Conservation (phyloP, 2,329 filamentous ascomycete species). For the Cladosporium sp. region DNA sequence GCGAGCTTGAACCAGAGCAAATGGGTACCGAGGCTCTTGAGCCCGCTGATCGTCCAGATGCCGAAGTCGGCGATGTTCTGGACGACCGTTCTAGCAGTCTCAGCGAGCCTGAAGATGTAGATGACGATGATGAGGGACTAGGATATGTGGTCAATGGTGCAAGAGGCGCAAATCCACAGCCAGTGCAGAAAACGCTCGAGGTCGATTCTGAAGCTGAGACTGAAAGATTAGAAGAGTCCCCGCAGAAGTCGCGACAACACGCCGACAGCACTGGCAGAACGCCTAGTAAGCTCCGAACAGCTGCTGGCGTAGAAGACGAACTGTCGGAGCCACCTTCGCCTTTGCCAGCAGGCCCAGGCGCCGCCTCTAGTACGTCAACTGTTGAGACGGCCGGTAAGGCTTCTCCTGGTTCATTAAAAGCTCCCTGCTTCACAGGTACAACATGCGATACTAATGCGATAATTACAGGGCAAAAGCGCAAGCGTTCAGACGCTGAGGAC, state of each 20-base stretch:
- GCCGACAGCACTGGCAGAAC: conserved; percentile 57
- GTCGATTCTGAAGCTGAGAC: conserved; percentile 86
- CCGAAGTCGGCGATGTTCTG: conserved; percentile 22
- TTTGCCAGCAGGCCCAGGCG: conserved; percentile 25
- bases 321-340: conserved; percentile 36
- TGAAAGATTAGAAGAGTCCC: conserved; percentile 77
- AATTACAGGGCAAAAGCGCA: conserved; percentile 38
- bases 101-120: conserved; percentile 84
- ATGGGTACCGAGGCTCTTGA: conserved; percentile 2
- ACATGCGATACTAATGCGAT: conserved; percentile 6
- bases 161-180: neutral
- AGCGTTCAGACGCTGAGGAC: conserved; percentile 38
- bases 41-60: conserved; percentile 11
- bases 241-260: conserved; percentile 26
- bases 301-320: conserved; percentile 41
- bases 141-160: conserved; percentile 6
- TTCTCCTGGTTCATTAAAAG: neutral
- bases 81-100: conserved; percentile 73
- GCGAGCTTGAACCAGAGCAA: neutral
- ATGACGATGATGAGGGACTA: conserved; percentile 30
- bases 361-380: conserved; percentile 30
- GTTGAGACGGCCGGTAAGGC: conserved; percentile 12
- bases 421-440: too few species aligned
- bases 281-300: conserved; percentile 71
- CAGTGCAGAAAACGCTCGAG: conserved; percentile 33